These are phyloP conservation scores for Candolleomyces eurysporus DNA, from an alignment of 768 basidiomycete species.

Conservation along the genomic window DNA sequence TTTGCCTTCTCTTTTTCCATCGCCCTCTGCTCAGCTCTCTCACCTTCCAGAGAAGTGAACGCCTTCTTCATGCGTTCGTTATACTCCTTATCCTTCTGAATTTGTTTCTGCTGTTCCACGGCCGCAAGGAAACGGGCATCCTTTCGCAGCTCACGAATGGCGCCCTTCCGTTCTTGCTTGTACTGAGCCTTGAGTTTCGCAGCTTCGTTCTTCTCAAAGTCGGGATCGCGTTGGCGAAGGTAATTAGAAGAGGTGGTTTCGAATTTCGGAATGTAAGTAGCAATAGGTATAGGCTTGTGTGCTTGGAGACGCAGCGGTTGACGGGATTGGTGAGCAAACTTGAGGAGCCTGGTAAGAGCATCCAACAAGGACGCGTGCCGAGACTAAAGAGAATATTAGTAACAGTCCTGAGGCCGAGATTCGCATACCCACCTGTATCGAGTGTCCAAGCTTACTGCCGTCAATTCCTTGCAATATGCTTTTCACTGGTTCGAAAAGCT, in stretches of 20 bases:
- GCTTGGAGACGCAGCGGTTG: slow-evolving; percentile 81
- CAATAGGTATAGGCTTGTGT: slow-evolving; percentile 95
- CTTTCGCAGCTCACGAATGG: slow-evolving; percentile 93
- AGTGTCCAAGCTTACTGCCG: slow-evolving; percentile 37
- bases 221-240: slow-evolving; percentile 81
- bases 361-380: slow-evolving; percentile 31
- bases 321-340: slow-evolving; percentile 70
- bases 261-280: slow-evolving; percentile 92
- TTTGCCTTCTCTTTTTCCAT: slow-evolving; percentile 81
- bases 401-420: not conserved
- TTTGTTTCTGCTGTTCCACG: slow-evolving; percentile 81
- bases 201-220: slow-evolving; percentile 85
- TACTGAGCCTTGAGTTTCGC: slow-evolving; percentile 84
- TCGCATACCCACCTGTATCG: slow-evolving; percentile 52
- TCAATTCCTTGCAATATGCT: slow-evolving; percentile 57
- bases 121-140: slow-evolving; percentile 90
- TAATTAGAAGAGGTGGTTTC: slow-evolving; percentile 74
- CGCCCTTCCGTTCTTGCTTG: slow-evolving; percentile 96
- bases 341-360: slow-evolving; percentile 59
- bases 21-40: slow-evolving; percentile 93
- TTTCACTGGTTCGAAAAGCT: slow-evolving; percentile 72
- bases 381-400: not conserved
- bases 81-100: slow-evolving; percentile 82
- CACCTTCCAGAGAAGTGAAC: slow-evolving; percentile 72
- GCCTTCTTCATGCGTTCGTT: slow-evolving; percentile 82